Evolutionary conservation across 2,329 filamentous ascomycete genomes (phyloP).

Genomic region (Arthrobotrys sinensis): DNA sequence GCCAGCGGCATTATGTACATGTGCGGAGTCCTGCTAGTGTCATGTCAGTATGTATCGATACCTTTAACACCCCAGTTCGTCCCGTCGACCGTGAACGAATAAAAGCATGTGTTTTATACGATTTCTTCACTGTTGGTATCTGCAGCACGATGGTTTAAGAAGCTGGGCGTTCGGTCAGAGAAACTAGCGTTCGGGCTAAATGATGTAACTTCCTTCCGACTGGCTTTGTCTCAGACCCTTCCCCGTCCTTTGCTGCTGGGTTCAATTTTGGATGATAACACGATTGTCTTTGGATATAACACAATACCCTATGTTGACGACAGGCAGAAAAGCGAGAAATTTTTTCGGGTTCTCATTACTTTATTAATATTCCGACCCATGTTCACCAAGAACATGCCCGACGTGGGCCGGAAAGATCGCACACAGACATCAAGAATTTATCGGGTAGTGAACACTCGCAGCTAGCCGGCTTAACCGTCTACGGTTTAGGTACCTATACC

Average conservation of each 20-base stretch:
- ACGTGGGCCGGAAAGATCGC: conserved; percentile 11
- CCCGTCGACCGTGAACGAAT: conserved; percentile 40
- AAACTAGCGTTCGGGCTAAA: conserved; percentile 51
- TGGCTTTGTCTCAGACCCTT: conserved; percentile 60
- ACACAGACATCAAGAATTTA: neutral
- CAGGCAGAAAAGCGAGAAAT: conserved; percentile 10
- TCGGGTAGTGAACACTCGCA: conserved; percentile 22
- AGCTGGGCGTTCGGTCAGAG: conserved; percentile 43
- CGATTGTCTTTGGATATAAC: conserved; percentile 30
- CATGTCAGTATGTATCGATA: conserved; percentile 48
- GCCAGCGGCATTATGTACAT: conserved; percentile 44
- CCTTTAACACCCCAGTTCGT: conserved; percentile 31
- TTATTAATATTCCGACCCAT: conserved; percentile 33
- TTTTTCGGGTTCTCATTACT: conserved; percentile 13
- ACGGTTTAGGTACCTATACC: conserved; percentile 43
- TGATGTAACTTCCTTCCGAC: conserved; percentile 61
- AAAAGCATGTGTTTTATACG: conserved; percentile 46
- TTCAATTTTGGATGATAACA: conserved; percentile 37
- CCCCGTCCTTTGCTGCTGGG: conserved; percentile 19
- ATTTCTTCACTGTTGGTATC: conserved; percentile 45
- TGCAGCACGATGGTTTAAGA: conserved; percentile 59
- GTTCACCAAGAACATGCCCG: conserved; percentile 2
- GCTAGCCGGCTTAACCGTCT: conserved; percentile 30
- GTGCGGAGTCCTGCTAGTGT: conserved; percentile 33
- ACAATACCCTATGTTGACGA: neutral